These are phyloP conservation scores for Phialocephala sp. DNA, from an alignment of 2,329 filamentous ascomycete genomes.

Conservation along the genomic window DNA sequence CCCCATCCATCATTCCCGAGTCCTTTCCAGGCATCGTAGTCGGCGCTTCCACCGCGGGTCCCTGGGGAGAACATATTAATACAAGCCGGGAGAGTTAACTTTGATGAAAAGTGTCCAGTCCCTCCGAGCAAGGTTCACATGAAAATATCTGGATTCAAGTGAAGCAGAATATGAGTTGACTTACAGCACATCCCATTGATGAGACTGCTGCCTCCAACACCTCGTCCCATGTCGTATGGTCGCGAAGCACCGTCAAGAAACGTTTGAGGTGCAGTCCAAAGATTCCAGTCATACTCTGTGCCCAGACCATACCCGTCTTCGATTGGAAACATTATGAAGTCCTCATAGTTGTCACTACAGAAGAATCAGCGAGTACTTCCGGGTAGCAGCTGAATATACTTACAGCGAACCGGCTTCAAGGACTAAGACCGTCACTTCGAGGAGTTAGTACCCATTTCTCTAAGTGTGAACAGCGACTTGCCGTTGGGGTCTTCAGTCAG, in stretches of 20 bases:
- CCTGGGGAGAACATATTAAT: not conserved
- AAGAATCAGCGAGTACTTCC: slow-evolving; percentile 2
- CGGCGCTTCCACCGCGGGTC: slow-evolving; percentile 37
- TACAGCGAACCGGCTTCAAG: slow-evolving; percentile 38
- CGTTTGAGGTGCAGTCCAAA: slow-evolving; percentile 47
- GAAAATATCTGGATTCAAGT: not conserved
- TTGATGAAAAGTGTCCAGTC: not conserved
- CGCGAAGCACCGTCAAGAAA: slow-evolving; percentile 35
- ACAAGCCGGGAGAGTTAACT: not conserved
- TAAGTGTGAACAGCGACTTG: not conserved
- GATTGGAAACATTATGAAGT: slow-evolving; percentile 35
- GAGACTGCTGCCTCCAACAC: slow-evolving; percentile 15
- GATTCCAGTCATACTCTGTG: slow-evolving; percentile 50
- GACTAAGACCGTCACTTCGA: slow-evolving; percentile 35
- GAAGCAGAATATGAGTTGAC: slow-evolving; percentile 21
- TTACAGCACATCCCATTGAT: slow-evolving; percentile 12
- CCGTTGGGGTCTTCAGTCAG: slow-evolving; percentile 46
- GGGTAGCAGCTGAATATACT: not conserved
- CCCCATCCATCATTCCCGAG: slow-evolving; percentile 55
- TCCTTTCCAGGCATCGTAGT: slow-evolving; percentile 49
- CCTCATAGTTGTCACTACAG: slow-evolving; percentile 36
- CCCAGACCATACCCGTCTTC: slow-evolving; percentile 41
- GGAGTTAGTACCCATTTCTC: slow-evolving; percentile 7
- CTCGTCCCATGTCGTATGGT: slow-evolving; percentile 29
- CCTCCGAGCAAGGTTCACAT: not conserved